Evolutionary conservation across 495 filamentous ascomycete genomes (phyloP), one percentile per base, ranked within the genome.

Genomic region (Penicillium malachiteum): DNA sequence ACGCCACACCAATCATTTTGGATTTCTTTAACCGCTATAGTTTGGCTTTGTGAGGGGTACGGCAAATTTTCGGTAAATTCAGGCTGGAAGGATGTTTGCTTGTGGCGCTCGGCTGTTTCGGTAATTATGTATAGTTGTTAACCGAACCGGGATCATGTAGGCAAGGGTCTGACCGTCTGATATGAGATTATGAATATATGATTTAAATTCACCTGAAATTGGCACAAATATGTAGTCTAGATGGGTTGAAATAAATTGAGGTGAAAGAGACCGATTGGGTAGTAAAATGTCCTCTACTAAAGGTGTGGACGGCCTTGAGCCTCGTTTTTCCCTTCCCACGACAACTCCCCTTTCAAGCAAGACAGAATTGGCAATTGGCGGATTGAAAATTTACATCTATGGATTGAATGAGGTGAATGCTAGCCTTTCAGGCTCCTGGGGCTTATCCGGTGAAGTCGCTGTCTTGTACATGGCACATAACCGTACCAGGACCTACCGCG

Each of bases 381-480:
- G 48, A 8, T 16, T 50, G 13, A 40, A 18, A 14, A 39, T 50
- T 35, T 50, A 50, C 30, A 12, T 50, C 7, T 50, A 50, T 31
- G 48, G 48, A 21, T 14, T 50, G 31, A 11, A 41, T 12, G 48
- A 50, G 35, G 18, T 39, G n/a, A 38, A 39, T 31, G 17, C 16
- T 3, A 14, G 5, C n/a, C 35, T 30, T 18, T 14, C 33, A 26
- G 10, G 5, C 18, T 14, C 33, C 12, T 3, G 5, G 6, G 35
- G 35, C 0, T 5, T 13, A 0, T 10, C 34, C 7, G 48, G 13
- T 5, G 35, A 50, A 13, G 17, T 50, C 6, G 48, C 48, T 4
- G 48, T 50, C 10, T 31, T 50, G 7, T 39, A 50, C 8, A 31
- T 50, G 35, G 48, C 48, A 38, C 48, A 50, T 18, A 50, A 50